Percentiles rank a stretch among this genome's conserved stretches.
phyloP scores from a whole-genome alignment of 371 early-diverging fungal species.

The Haplosporangium sp. region DNA sequence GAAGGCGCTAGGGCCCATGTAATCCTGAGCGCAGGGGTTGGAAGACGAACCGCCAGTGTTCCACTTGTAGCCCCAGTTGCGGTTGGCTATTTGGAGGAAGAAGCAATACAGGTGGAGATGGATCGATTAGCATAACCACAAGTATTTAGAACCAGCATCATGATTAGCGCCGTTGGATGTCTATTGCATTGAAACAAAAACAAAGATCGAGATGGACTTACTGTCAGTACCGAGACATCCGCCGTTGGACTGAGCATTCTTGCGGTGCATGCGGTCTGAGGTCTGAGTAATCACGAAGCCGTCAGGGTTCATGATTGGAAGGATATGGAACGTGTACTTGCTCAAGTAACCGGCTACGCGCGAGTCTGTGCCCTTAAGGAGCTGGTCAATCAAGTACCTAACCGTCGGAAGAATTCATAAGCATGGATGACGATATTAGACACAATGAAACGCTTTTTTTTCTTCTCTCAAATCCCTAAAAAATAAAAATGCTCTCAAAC shows the following conservation, averaged over 20 bases:
- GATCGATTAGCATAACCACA: no score
- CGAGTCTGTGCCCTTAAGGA: conserved; percentile 43
- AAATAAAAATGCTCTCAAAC: no score
- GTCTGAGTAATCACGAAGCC: conserved; percentile 67
- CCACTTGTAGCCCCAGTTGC: conserved; percentile 67
- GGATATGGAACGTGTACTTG: conserved; percentile 52
- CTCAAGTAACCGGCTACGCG: conserved; percentile 47
- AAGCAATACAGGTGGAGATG: not conserved
- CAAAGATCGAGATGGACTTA: conserved; percentile 7
- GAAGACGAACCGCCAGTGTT: conserved; percentile 61
- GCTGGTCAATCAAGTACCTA: conserved; percentile 30
- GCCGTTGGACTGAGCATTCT: conserved; percentile 60
- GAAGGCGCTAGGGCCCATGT: conserved; percentile 63
- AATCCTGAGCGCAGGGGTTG: conserved; percentile 62
- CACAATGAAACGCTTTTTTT: no score
- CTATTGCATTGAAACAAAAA: not conserved
- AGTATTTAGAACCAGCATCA: no score
- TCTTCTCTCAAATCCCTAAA: no score
- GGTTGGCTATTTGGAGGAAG: conserved; percentile 43
- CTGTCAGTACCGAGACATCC: conserved; percentile 54
- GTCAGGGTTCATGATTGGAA: conserved; percentile 72
- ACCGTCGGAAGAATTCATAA: no score
- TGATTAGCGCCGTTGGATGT: not conserved
- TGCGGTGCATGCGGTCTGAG: conserved; percentile 66
- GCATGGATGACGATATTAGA: no score